Evolutionary conservation across 2,329 filamentous ascomycete genomes (phyloP), one percentile per base, ranked within the genome.

Genomic region (Penicillium polonicum): DNA sequence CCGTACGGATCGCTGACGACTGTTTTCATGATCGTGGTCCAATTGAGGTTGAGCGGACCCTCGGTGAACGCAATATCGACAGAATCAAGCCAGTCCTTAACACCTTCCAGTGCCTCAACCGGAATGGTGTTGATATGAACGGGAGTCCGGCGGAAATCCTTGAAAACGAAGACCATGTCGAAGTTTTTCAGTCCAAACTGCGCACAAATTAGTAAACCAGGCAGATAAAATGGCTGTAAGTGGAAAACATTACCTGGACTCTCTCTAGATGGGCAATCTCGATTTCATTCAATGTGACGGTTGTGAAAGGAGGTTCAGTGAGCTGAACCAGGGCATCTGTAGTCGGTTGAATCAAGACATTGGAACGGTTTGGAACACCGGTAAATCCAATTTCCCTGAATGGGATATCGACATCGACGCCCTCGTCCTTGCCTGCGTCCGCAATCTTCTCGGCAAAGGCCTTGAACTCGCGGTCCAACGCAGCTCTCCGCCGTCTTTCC

Each of bases 1-100:
- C 89, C 86, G 72, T 99, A 93, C 2, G 94, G 91, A 72, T 99
- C 92, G 36, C 89, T 88, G 21, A 90, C 93, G 27, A 99, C 92
- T 0, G 94, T 99, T 83, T 99, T 99, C 92, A 99, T 99, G 72
- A 99, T 99, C 17, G 92, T 96, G 12, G 90, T 89, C 94, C 94
- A 99, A 82, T 97, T 97, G 57, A 99, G 83, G 79, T 99, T 99
- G 66, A 99, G 86, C 1, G 93, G 94, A 57, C 94, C 94, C 76
- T 99, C 95, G 13, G 87, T 90, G 80, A 88, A 97, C 19, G 94
- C 88, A 70, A 99, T 96, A 71, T 99, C 93, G 48, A 94, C 92
- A 1, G 89, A 92, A 76, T 99, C 93, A 10, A 99, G 85, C 88
- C 94, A 99, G 71, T 99, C 95, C 77, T 97, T 97, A 65, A 99